A percentile compares a stretch with the other conserved stretches of the same genome.
phyloP scores from a whole-genome alignment of 1,284 basidiomycete genomes.

The Amylostereum chailletii region DNA sequence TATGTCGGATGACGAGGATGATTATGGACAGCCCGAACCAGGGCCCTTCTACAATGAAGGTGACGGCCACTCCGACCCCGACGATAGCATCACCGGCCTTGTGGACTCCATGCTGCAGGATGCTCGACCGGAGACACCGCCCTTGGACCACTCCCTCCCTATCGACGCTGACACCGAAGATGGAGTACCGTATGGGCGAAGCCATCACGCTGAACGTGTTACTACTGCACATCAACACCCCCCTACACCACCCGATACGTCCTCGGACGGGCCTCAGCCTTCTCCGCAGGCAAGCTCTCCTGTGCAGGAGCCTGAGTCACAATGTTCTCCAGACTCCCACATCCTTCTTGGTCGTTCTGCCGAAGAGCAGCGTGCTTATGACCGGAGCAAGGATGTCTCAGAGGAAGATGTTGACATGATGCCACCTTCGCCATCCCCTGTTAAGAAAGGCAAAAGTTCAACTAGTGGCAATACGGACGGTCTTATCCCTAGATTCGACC shows the following conservation, averaged over 20 bases:
- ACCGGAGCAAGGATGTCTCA: constrained; percentile 28
- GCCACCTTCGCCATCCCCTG: constrained; percentile 55
- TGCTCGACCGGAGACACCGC: constrained; percentile 19
- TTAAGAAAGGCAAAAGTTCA: constrained; percentile 24
- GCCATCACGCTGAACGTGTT: constrained; percentile 49
- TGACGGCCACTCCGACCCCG: constrained; percentile 19
- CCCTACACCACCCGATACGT: constrained; percentile 5
- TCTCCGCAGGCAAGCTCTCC: constrained; percentile 1
- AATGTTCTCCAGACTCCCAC: constrained; percentile 12
- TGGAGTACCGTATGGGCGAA: constrained; percentile 60
- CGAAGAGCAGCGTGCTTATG: constrained; percentile 33
- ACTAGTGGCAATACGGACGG: constrained; percentile 14
- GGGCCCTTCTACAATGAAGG: constrained; percentile 29
- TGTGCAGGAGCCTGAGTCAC: constrained; percentile 10
- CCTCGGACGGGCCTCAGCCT: constrained; percentile 5
- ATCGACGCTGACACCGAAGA: constrained; percentile 44
- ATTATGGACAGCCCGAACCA: not conserved
- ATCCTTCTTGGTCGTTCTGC: constrained; percentile 35
- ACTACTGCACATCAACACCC: constrained; percentile 14
- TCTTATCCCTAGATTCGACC: constrained; percentile 36
- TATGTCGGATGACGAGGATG: constrained; percentile 36
- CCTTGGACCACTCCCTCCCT: constrained; percentile 14
- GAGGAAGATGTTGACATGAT: constrained; percentile 41
- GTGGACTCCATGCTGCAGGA: constrained; percentile 52
- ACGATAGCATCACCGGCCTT: constrained; percentile 54